Conservation (phyloP, 768 basidiomycete genomes). For the Tulasnella sp. region DNA sequence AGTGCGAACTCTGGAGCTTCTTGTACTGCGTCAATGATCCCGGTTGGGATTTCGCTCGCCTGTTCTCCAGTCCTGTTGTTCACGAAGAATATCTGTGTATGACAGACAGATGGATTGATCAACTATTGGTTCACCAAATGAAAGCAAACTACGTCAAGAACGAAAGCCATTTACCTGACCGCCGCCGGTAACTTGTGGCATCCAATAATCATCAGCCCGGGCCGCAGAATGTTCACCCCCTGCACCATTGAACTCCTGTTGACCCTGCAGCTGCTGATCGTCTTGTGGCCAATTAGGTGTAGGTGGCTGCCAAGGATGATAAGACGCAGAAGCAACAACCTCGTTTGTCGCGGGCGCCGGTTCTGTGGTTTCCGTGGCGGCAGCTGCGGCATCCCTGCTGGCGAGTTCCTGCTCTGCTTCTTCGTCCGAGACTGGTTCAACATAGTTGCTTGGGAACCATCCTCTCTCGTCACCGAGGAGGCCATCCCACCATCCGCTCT, state of each 20-base stretch:
- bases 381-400: constrained; percentile 27
- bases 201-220: constrained; percentile 63
- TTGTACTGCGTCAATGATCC: not conserved
- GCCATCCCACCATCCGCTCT: constrained; percentile 98
- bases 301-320: not conserved
- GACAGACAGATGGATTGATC: not conserved
- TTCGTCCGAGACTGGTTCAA: constrained; percentile 63
- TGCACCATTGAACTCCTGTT: not conserved
- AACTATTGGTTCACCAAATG: no score
- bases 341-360: constrained; percentile 35
- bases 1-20: not conserved
- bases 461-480: constrained; percentile 75
- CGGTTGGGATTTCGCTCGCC: constrained; percentile 9
- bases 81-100: constrained; percentile 76
- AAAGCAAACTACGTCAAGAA: not conserved
- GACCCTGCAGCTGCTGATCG: not conserved
- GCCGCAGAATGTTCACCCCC: not conserved
- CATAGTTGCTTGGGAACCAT: constrained; percentile 98
- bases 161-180: constrained; percentile 50
- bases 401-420: constrained; percentile 61
- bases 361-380: constrained; percentile 50
- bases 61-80: constrained; percentile 50
- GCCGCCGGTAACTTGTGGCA: constrained; percentile 70
- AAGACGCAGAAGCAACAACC: constrained; percentile 28
- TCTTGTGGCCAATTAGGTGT: constrained; percentile 4